Base-by-base conservation (phyloP, 2,329 filamentous ascomycete species). In the Apiospora sp. region DNA sequence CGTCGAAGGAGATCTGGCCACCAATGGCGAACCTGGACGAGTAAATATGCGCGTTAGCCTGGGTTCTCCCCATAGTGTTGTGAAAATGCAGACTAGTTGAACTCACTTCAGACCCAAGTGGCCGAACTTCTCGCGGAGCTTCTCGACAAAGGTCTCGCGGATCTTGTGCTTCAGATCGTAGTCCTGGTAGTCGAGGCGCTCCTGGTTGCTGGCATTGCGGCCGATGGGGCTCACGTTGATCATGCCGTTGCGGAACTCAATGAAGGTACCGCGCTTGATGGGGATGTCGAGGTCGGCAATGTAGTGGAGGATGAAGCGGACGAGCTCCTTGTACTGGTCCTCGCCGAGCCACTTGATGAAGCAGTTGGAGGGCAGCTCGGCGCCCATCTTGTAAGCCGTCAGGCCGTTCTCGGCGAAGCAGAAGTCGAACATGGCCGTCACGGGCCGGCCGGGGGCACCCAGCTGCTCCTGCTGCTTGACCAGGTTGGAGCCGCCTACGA, bases 361-460 rank as follows among this genome's bases (percentile, higher is more conserved):
- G 85, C 90, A 94, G 84, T 92, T 93, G 79, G 91, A 91, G 1
- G 92, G 87, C 72, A 98, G 90, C 71, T 89, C 88, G 82, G 92
- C 84, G 79, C 96, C 96, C 80, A 95, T 85, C 80, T 95, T 94
- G 88, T 89, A 97, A 61, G 96, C 96, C 1, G 93, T 97, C 77
- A 99, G 90, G 14, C 96, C 96, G 85, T 99, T 99, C 87, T 99
- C 96, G 73, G 95, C 88, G 86, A 99, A 99, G 90, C 93, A 96
- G 86, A 94, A 99, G 87, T 99, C 96, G 87, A 99, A 99, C 79
- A 98, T 91, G 74, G 90, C 87, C 70, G 92, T 95, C 74, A 98
- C 96, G 77, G 92, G 88, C 41, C 85, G 83, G 72, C 88, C 85
- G 37, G 89, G 82, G 4, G 90, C 88, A 82, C 95, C 95, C 74